These are phyloP conservation scores for Salix purpurea DNA, from an alignment of 345 rosid species.

Conservation along the genomic window DNA sequence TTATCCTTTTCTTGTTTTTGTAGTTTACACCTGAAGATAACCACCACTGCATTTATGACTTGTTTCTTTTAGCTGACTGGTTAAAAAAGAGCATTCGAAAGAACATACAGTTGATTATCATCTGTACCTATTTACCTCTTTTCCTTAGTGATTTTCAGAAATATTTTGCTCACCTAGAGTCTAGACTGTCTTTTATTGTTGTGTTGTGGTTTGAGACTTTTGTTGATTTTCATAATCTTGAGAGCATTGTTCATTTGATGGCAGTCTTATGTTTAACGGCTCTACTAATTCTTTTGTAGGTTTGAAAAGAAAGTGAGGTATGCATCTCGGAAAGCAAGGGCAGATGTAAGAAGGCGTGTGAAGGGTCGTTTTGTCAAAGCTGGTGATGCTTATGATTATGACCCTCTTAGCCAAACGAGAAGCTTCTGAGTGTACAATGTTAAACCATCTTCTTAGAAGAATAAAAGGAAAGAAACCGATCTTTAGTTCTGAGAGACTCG, in stretches of 20 bases:
- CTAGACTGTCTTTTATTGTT: not conserved
- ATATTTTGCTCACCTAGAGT: not conserved
- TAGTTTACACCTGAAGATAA: not conserved
- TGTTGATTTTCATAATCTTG: slow-evolving; percentile 1
- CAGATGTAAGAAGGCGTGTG: slow-evolving; percentile 92
- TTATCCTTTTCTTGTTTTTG: not conserved
- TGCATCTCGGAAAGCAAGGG: slow-evolving; percentile 97
- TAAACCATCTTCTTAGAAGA: slow-evolving; percentile 10
- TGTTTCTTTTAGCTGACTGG: not conserved
- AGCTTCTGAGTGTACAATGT: slow-evolving; percentile 56
- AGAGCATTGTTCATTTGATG: not conserved
- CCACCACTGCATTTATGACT: not conserved
- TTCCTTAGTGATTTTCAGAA: not conserved
- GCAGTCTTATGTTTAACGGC: not conserved
- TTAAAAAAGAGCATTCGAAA: not conserved
- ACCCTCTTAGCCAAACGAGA: slow-evolving; percentile 73
- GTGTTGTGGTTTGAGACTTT: not conserved
- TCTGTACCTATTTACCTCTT: too few species aligned
- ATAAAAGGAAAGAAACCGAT: slow-evolving; percentile 14
- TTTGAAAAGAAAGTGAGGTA: slow-evolving; percentile 93
- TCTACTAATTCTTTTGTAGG: slow-evolving; percentile 34
- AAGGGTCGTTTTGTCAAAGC: slow-evolving; percentile 96
- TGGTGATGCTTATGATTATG: slow-evolving; percentile 93
- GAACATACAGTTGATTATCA: not conserved
- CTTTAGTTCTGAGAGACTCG: slow-evolving; percentile 17